Evolutionary conservation across 148 eudicot genomes (phyloP), one percentile per base, ranked within the genome.

Genomic region (Camellia granthamiana): DNA sequence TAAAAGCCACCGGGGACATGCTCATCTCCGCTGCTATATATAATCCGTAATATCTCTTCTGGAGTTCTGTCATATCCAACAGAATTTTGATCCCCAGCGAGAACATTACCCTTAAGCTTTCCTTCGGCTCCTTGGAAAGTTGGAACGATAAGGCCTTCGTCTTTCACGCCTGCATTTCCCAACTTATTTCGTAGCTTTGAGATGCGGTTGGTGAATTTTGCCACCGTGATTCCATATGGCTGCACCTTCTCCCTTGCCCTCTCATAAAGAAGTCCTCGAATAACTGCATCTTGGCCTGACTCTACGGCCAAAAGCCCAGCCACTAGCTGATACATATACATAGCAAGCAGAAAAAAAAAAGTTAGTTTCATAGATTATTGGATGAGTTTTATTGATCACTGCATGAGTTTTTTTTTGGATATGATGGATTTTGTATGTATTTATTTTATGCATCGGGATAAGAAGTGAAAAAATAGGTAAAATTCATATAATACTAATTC

Each of bases 261-360:
- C 65, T 90, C 78, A 83, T 92, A 95, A 1, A 95, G 89, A 5
- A 95, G 66, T 41, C 88, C 77, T 78, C 99, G 84, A 44, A 93
- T 78, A 2, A 95, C 92, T 7, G 98, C 99, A 42, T 95, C 99
- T 76, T 95, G 99, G 46, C 99, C 99, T 42, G 99, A 87, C 65
- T 93, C 93, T 72, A 93, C 97, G 0, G 95, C 97, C 52, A 95
- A 21, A 10, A 93, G 88, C 74, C 95, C 92, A 12, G 97, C 98
- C 59, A 95, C 92, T 11, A 93, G 87, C 94, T 94, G 88, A 75
- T 61, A 61, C 3, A 83, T 13, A 19, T 44, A 7, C 9, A 54
- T 5, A 52, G 38, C 38, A 30, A 30, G 38, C 38, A 30, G 38
- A 30, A 30, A 30, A 30, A 30, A 30, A 30, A 30, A 30, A 30